Conservation (phyloP, 2,329 filamentous ascomycete species). For the Harringtonia lauricola region DNA sequence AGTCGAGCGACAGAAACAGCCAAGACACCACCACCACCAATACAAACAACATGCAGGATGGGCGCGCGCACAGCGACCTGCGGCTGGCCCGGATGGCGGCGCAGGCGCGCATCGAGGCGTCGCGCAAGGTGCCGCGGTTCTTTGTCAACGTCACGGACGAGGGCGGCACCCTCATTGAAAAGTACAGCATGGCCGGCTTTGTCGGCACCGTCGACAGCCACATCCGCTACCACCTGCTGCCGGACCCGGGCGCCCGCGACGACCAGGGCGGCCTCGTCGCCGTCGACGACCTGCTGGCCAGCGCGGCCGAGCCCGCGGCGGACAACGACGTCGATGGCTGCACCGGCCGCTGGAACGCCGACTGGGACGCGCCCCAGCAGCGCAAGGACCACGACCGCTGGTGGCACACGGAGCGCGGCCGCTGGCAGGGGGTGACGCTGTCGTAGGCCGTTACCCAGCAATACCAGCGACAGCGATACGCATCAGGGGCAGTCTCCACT, state of each 20-base stretch:
- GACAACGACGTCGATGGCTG: constrained; percentile 15
- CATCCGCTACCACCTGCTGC: constrained; percentile 48
- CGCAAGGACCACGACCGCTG: constrained; percentile 24
- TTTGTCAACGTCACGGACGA: constrained; percentile 47
- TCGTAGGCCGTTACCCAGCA: constrained; percentile 14
- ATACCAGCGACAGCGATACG: no score
- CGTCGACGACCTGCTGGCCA: constrained; percentile 36
- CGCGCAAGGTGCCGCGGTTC: constrained; percentile 41
- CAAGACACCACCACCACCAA: no score
- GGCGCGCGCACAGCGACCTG: constrained; percentile 30
- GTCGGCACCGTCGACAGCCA: constrained; percentile 47
- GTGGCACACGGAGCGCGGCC: constrained; percentile 23
- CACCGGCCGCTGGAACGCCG: constrained; percentile 22
- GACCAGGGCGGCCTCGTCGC: constrained; percentile 45
- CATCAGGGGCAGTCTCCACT: no score
- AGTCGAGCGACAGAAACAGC: background rate
- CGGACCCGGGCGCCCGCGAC: constrained; percentile 45
- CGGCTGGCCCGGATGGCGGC: constrained; percentile 48
- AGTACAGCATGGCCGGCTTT: constrained; percentile 47
- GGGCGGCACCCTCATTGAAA: constrained; percentile 36
- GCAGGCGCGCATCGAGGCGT: constrained; percentile 52
- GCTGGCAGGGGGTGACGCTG: constrained; percentile 18
- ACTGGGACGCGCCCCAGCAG: constrained; percentile 14
- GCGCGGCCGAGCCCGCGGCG: constrained; percentile 32
- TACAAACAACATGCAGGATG: no score